Percentiles rank a stretch among this genome's conserved stretches.
Evolutionary conservation across 1,284 basidiomycete species (phyloP).

Genomic region (Sutorius eximius): DNA sequence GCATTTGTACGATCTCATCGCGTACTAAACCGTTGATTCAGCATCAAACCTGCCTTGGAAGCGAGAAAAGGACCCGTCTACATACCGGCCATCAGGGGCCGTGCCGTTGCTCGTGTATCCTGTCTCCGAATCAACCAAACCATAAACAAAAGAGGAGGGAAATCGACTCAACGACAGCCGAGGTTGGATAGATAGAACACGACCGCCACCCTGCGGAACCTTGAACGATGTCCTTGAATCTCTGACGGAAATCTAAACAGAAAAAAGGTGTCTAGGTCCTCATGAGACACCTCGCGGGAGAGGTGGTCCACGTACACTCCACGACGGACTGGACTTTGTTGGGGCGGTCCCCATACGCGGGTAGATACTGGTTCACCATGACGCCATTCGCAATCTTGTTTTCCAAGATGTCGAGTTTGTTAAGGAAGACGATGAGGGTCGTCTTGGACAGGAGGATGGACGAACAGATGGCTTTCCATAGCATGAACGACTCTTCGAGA

Average conservation of each 20-base stretch:
- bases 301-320: conserved; percentile 39
- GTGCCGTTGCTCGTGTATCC: conserved; percentile 46
- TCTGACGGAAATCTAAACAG: conserved; percentile 44
- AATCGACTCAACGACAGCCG: conserved; percentile 50
- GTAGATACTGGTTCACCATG: conserved; percentile 52
- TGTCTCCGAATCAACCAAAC: conserved; percentile 17
- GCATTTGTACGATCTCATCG: conserved; percentile 54
- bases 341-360: conserved; percentile 59
- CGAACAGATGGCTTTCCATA: conserved; percentile 62
- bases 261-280: not conserved
- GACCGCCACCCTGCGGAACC: conserved; percentile 46
- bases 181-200: conserved; percentile 60
- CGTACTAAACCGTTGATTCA: conserved; percentile 46
- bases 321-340: conserved; percentile 46
- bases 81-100: conserved; percentile 39
- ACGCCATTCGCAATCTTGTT: conserved; percentile 55
- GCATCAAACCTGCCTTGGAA: not conserved
- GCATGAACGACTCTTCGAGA: conserved; percentile 60
- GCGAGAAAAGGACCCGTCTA: not conserved
- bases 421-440: conserved; percentile 61
- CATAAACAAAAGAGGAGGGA: not conserved
- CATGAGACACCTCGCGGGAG: too few relatives aligned
- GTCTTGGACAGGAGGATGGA: conserved; percentile 55
- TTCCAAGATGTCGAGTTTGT: conserved; percentile 38
- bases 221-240: conserved; percentile 57